Percentiles rank a stretch among this genome's conserved stretches.
Conservation (phyloP, 331 rosid genomes). For the Prunus yedoensis region DNA sequence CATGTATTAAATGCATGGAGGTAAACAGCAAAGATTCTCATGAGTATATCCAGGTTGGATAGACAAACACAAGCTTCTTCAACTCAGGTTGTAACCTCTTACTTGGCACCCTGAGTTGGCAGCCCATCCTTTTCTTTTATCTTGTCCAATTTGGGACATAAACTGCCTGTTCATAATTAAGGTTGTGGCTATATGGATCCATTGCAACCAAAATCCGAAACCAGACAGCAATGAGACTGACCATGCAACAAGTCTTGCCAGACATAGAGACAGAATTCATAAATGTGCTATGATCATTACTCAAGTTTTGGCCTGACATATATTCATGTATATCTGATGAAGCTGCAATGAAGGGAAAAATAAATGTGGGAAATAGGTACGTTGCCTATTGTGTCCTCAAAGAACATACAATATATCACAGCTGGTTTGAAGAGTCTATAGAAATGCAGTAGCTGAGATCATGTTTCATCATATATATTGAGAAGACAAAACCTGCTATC, state of each 20-base stretch:
- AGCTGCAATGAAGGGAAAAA: background rate
- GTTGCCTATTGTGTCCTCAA: background rate
- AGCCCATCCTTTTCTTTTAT: background rate
- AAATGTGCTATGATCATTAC: background rate
- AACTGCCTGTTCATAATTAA: background rate
- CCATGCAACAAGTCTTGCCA: background rate
- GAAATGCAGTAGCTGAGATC: background rate
- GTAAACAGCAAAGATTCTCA: background rate
- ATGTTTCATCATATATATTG: background rate
- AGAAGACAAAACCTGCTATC: background rate
- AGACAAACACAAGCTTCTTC: conserved; percentile 10
- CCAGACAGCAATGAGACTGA: background rate
- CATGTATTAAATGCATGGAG: background rate
- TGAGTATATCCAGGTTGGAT: background rate
- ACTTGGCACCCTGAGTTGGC: conserved; percentile 6
- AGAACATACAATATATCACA: too few relatives aligned
- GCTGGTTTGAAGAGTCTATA: too few relatives aligned
- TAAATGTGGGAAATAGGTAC: background rate
- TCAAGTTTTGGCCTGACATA: background rate
- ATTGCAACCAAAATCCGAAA: conserved; percentile 3
- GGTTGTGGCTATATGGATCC: background rate
- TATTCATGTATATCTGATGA: background rate
- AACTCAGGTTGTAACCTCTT: conserved; percentile 6
- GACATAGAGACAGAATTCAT: background rate
- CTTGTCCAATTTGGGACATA: conserved; percentile 7